Evolutionary conservation across 495 filamentous ascomycete genomes (phyloP).

Genomic region (Xylaria castorea): DNA sequence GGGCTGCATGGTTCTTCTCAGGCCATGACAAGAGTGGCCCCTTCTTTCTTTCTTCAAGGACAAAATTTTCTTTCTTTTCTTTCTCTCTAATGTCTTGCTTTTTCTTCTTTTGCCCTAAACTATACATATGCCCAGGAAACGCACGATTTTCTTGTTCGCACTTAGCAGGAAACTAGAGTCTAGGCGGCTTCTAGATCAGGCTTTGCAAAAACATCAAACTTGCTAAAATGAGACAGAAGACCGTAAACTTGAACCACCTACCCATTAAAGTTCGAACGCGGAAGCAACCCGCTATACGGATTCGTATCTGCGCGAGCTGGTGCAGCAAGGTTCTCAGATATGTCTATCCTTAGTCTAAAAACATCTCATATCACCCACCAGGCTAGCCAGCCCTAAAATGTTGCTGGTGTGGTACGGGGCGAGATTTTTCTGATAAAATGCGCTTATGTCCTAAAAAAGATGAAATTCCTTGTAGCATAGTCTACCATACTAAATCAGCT

Average conservation of each 20-base stretch:
- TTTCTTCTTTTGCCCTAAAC: not conserved
- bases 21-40: not conserved
- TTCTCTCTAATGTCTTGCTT: no score
- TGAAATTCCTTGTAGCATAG: not conserved
- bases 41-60: not conserved
- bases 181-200: not conserved
- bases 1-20: not conserved
- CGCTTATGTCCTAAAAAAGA: not conserved
- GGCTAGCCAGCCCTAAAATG: not conserved
- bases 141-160: not conserved
- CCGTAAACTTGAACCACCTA: not conserved
- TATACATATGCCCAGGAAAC: not conserved
- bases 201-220: not conserved
- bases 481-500: not conserved
- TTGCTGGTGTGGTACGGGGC: not conserved
- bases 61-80: not conserved
- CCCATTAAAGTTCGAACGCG: not conserved
- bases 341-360: not conserved
- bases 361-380: not conserved
- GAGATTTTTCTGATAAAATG: not conserved
- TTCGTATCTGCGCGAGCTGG: conserved; percentile 4
- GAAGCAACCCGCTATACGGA: not conserved
- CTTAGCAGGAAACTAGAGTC: not conserved
- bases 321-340: not conserved
- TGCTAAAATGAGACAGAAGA: not conserved